Evolutionary conservation across 148 eudicot species (phyloP).

Genomic region (Heliosperma pusillum): DNA sequence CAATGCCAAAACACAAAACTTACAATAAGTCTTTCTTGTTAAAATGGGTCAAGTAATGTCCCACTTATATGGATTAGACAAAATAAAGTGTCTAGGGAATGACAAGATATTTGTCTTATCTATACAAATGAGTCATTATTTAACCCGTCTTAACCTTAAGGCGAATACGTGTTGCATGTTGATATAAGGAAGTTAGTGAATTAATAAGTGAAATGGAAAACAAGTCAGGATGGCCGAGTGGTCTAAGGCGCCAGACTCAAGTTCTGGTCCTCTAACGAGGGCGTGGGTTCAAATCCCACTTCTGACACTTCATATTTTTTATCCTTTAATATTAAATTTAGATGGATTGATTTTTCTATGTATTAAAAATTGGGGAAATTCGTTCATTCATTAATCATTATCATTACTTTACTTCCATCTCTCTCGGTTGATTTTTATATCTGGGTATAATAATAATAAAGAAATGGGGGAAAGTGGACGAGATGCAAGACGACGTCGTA

Average conservation of each 20-base stretch:
- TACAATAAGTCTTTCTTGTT: too few species aligned
- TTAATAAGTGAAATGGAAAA: too few species aligned
- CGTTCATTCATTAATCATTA: not conserved
- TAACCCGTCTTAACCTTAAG: too few species aligned
- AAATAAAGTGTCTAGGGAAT: too few species aligned
- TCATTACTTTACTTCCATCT: not conserved
- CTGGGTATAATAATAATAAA: too few species aligned
- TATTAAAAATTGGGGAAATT: not conserved
- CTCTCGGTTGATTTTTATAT: not conserved
- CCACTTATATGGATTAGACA: too few species aligned
- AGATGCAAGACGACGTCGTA: conserved; percentile 66
- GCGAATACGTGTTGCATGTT: too few species aligned
- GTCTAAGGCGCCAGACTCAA: conserved; percentile 27
- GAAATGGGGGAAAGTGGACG: conserved; percentile 24
- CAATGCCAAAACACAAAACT: too few species aligned
- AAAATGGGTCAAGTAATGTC: too few species aligned
- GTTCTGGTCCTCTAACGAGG: conserved; percentile 18
- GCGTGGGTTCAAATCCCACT: conserved; percentile 24
- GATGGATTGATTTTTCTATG: not conserved
- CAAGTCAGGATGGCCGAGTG: conserved; percentile 31
- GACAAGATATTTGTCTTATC: too few species aligned
- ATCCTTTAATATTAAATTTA: not conserved
- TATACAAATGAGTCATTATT: too few species aligned
- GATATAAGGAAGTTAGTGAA: too few species aligned
- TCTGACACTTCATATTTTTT: conserved; percentile 11